Base-by-base conservation (phyloP, 768 basidiomycete genomes). In the Tricholoma hemisulphureum region DNA sequence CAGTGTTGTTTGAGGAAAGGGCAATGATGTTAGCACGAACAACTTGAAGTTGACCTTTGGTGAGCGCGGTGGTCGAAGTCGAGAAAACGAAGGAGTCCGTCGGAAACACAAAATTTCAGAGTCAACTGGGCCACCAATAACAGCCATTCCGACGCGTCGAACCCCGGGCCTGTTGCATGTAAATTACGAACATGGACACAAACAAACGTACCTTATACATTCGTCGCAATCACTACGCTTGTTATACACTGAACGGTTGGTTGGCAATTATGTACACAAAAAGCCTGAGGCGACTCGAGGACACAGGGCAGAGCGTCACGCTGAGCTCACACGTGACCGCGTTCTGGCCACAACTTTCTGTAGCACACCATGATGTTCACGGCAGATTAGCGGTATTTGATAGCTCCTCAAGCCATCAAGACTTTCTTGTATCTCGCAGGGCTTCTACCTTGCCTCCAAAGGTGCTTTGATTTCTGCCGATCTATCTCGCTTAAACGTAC, bases 171-270 rank as follows among this genome's bases (percentile, higher is more conserved):
- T 84, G 55, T 20, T 26, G 23, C 11, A 26, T 21, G 8, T 32
- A 8, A 24, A 45, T 23, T 16, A 16, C 18, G 20, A 32, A 6
- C 31, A 56, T 10, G 5, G 49, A 37, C 20, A 41, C 20, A 24
- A 55, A 26, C 24, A 18, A 6, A 60, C 65, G 28, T 63, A 82
- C 83, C 72, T 82, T 84, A 5, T n/a, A n/a, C n/a, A n/a, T n/a
- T n/a, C n/a, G n/a, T n/a, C n/a, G 83, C 82, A 7, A 80, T 80
- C 0, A 83, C 81, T 5, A 82, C 59, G 14, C 81, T 83, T 24
- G 76, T 78, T 9, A 86, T 70, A 63, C 77, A 75, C 23, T 70
- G 63, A 6, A 85, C 80, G 5, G 66, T 71, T 56, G n/a, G n/a
- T n/a, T n/a, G n/a, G n/a, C n/a, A n/a, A n/a, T n/a, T n/a, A n/a